phyloP scores from a whole-genome alignment of 129 eudicot genomes.

The Calendula officinalis region DNA sequence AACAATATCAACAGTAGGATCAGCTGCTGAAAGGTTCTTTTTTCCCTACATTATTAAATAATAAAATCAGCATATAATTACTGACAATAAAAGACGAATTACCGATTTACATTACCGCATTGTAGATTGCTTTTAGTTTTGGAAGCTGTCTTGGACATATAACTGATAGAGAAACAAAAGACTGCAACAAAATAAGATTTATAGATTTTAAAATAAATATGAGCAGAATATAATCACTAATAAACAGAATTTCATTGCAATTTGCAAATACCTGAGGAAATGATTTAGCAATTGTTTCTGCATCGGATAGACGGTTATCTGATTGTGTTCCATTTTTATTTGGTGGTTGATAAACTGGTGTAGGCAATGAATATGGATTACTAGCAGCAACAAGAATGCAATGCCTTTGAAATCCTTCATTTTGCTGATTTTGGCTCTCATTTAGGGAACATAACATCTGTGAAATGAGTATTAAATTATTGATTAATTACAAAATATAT shows the following conservation, averaged over 20 bases:
- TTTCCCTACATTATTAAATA: slow-evolving; percentile 20
- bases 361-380: slow-evolving; percentile 28
- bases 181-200: slow-evolving; percentile 10
- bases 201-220: background rate
- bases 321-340: slow-evolving; percentile 6
- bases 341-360: slow-evolving; percentile 19
- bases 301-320: slow-evolving; percentile 5
- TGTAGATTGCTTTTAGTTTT: slow-evolving; percentile 31
- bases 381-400: slow-evolving; percentile 38
- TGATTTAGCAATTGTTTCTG: slow-evolving; percentile 22
- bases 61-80: slow-evolving; percentile 10
- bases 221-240: background rate
- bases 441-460: slow-evolving; percentile 19
- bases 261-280: slow-evolving; percentile 28
- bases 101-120: slow-evolving; percentile 15
- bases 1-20: slow-evolving; percentile 9
- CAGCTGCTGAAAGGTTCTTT: slow-evolving; percentile 16
- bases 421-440: slow-evolving; percentile 13
- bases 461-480: background rate
- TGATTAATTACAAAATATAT: background rate
- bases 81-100: background rate
- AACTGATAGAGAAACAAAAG: slow-evolving; percentile 30
- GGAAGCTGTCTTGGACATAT: slow-evolving; percentile 35
- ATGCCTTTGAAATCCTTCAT: slow-evolving; percentile 24
- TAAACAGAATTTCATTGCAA: background rate